Evolutionary conservation across 345 rosid genomes (phyloP).

Genomic region (Litchi chinensis): DNA sequence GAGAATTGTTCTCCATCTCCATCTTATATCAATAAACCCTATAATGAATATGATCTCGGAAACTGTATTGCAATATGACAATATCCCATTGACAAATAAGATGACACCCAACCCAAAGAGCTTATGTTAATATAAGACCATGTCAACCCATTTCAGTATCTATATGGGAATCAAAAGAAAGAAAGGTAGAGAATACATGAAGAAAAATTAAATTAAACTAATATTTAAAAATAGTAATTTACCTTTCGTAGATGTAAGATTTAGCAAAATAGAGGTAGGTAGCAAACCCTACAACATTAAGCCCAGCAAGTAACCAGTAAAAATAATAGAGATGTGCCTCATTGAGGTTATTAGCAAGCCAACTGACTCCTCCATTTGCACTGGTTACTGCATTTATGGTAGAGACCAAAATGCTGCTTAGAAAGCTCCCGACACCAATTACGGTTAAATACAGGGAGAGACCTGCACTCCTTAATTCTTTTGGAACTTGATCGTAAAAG

Average conservation of each 20-base stretch:
- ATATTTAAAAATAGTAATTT: too few relatives aligned
- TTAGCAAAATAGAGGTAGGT: slow-evolving; percentile 24
- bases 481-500: slow-evolving; percentile 38
- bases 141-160: too few relatives aligned
- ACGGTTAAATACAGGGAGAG: slow-evolving; percentile 33
- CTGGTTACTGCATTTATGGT: slow-evolving; percentile 16
- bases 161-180: too few relatives aligned
- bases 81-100: too few relatives aligned
- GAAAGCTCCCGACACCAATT: slow-evolving; percentile 28
- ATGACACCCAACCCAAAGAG: too few relatives aligned
- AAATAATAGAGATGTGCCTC: slow-evolving; percentile 39
- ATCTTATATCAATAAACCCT: too few relatives aligned
- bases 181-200: too few relatives aligned
- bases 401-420: slow-evolving; percentile 31
- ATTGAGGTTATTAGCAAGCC: slow-evolving; percentile 36
- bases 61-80: too few relatives aligned
- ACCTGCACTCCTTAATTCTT: slow-evolving; percentile 31
- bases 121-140: too few relatives aligned
- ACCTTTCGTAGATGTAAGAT: slow-evolving; percentile 21
- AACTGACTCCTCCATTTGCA: slow-evolving; percentile 13
- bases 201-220: too few relatives aligned
- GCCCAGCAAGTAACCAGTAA: slow-evolving; percentile 32
- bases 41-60: too few relatives aligned
- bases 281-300: slow-evolving; percentile 20
- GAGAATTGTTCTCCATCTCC: too few relatives aligned